phyloP scores from a whole-genome alignment of 495 filamentous ascomycete species.

The Neurospora sp. region DNA sequence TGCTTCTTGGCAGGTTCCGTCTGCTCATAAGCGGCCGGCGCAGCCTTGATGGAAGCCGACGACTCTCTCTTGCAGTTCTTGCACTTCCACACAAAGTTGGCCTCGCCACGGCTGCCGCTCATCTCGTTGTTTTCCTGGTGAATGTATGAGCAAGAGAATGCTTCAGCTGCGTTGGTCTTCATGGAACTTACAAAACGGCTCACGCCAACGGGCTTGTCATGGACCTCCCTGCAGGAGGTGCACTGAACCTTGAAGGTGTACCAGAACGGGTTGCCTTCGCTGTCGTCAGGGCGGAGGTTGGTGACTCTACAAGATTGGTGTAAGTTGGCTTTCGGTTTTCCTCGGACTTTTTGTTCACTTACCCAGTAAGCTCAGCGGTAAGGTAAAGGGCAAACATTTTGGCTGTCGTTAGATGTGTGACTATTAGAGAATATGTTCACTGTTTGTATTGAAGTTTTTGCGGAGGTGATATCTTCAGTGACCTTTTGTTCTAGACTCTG shows the following conservation, averaged over 20 bases:
- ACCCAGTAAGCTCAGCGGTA: conserved; percentile 70
- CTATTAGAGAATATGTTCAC: not conserved
- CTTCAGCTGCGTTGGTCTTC: not conserved
- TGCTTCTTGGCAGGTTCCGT: conserved; percentile 58
- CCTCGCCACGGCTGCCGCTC: conserved; percentile 84
- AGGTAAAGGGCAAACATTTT: conserved; percentile 70
- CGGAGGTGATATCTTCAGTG: not conserved
- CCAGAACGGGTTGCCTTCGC: conserved; percentile 69
- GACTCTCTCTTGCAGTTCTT: conserved; percentile 73
- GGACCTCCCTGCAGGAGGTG: conserved; percentile 83
- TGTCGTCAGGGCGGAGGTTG: conserved; percentile 76
- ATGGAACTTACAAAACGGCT: conserved; percentile 71
- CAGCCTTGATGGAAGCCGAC: conserved; percentile 55
- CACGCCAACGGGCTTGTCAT: conserved; percentile 79
- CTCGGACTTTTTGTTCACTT: not conserved
- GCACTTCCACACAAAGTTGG: conserved; percentile 97
- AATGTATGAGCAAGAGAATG: not conserved
- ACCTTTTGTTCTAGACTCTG: not conserved
- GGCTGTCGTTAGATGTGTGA: not conserved
- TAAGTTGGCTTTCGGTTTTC: not conserved
- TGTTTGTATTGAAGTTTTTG: not conserved
- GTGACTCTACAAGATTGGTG: conserved; percentile 57
- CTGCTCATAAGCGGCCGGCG: conserved; percentile 59
- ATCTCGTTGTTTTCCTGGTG: conserved; percentile 72
- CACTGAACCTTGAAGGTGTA: conserved; percentile 98